Evolutionary conservation across 257 asterid species (phyloP), one percentile per base, ranked within the genome.

Genomic region (Fraxinus quadrangulata): DNA sequence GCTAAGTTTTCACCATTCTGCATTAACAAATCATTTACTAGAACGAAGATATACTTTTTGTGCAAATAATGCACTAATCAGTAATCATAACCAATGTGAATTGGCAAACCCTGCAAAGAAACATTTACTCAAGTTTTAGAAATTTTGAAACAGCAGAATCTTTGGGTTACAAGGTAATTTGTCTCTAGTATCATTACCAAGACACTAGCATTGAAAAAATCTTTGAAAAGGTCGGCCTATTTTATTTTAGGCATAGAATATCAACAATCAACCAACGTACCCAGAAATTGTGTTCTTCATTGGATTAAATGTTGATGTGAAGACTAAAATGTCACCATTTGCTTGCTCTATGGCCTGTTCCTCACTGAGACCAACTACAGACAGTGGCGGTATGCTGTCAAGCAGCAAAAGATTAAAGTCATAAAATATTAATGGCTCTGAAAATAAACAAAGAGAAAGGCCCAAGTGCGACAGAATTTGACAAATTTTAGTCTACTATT

Each of bases 211-310:
- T 17, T 5, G n/a, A n/a, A 23, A 23, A 61, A 23, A 10, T 3
- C 34, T 63, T 63, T 63, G 69, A 63, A 16, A 61, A 61, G 69
- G 36, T 63, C 3, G 2, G 5, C 69, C 69, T n/a, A 63, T 23
- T 63, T 31, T 19, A 28, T 66, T 24, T 19, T 17, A 71, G 68
- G 67, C 67, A 73, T 42, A 71, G 7, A 67, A 75, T 42, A 68
- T 49, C 26, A 33, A 67, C 13, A 21, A 19, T 37, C 54, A 49
- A 69, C 3, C 67, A 77, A 71, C 85, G 51, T 90, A 93, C 99
- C 99, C 97, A n/a, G 99, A 96, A 71, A 96, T 86, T 21, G 98
- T 90, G 89, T 96, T 96, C 91, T 92, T 93, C 99, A 93, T 96
- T 70, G 99, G 99, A 84, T 93, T 96, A 80, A 96, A 96, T 31